Evolutionary conservation across 768 basidiomycete species (phyloP).

Genomic region (Mycena capillaripes): DNA sequence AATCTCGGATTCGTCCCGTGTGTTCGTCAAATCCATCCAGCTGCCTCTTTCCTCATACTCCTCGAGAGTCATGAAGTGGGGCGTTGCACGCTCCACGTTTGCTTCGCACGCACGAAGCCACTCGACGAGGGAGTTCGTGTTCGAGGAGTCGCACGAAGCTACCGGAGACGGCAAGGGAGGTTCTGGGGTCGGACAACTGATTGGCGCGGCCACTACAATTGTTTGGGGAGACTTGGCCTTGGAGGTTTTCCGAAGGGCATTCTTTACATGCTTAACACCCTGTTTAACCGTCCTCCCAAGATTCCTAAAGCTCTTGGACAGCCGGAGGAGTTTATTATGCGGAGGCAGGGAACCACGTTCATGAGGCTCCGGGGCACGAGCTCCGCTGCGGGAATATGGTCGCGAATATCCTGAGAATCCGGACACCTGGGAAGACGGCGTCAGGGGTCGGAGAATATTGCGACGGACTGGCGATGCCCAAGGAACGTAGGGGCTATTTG

Average conservation of each 20-base stretch:
- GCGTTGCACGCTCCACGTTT: conserved; percentile 40
- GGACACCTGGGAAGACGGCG: conserved; percentile 53
- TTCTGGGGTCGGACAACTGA: conserved; percentile 37
- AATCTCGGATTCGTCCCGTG: conserved; percentile 31
- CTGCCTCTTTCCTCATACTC: conserved; percentile 65
- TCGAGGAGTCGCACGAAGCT: conserved; percentile 44
- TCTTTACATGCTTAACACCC: conserved; percentile 45
- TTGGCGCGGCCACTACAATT: conserved; percentile 37
- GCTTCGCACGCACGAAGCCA: conserved; percentile 49
- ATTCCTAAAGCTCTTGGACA: conserved; percentile 51
- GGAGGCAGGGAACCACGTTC: conserved; percentile 26
- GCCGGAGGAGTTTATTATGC: conserved; percentile 37
- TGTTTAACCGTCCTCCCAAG: conserved; percentile 43
- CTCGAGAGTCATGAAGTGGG: conserved; percentile 55
- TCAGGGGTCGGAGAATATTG: conserved; percentile 54
- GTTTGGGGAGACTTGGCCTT: conserved; percentile 42
- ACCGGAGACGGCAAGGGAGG: conserved; percentile 34
- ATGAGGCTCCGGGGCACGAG: conserved; percentile 57
- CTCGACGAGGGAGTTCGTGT: conserved; percentile 57
- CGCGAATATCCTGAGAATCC: conserved; percentile 43
- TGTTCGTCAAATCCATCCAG: conserved; percentile 52
- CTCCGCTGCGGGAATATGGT: conserved; percentile 53
- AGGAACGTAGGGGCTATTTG: conserved; percentile 70
- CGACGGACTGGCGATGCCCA: conserved; percentile 61
- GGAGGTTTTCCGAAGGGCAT: conserved; percentile 38